Evolutionary conservation across 139 green algal genomes (phyloP).

Genomic region (Closterium sp.): DNA sequence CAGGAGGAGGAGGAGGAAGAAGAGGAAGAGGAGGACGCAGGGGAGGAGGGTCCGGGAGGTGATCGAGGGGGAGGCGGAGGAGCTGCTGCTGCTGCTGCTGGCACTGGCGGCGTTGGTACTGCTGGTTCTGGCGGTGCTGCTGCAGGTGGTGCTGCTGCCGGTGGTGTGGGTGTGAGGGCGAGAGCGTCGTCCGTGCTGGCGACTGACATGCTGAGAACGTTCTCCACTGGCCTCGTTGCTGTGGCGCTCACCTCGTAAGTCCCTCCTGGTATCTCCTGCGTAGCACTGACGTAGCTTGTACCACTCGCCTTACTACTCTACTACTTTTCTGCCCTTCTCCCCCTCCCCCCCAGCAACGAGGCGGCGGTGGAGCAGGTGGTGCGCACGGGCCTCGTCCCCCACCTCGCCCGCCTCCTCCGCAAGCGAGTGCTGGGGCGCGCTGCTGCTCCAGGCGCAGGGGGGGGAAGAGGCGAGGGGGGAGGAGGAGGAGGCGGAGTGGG

Average conservation of each 20-base stretch:
- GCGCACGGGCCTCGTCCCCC: slow-evolving; percentile 33
- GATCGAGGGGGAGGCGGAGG: background rate
- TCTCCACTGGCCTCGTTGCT: background rate
- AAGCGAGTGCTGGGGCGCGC: slow-evolving; percentile 22
- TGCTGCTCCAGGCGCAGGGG: background rate
- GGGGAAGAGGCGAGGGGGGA: background rate
- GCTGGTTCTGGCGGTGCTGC: background rate
- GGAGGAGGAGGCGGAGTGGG: background rate
- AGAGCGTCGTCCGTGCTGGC: background rate
- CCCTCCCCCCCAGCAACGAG: slow-evolving; percentile 19
- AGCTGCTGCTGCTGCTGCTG: background rate
- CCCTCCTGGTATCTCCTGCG: no score
- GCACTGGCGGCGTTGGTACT: background rate
- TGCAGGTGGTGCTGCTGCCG: background rate
- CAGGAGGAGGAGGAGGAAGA: background rate
- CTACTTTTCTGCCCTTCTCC: no score
- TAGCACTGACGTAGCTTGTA: no score
- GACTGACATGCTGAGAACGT: background rate
- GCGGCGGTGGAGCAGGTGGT: slow-evolving; percentile 50
- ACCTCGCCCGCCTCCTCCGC: slow-evolving; percentile 39
- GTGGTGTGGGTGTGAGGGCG: background rate
- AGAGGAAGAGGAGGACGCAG: background rate
- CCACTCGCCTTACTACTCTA: no score
- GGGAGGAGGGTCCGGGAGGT: background rate
- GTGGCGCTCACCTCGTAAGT: background rate